Evolutionary conservation across 139 green algal species (phyloP), one percentile per base, ranked within the genome.

Genomic region (Tetraselmis striata): DNA sequence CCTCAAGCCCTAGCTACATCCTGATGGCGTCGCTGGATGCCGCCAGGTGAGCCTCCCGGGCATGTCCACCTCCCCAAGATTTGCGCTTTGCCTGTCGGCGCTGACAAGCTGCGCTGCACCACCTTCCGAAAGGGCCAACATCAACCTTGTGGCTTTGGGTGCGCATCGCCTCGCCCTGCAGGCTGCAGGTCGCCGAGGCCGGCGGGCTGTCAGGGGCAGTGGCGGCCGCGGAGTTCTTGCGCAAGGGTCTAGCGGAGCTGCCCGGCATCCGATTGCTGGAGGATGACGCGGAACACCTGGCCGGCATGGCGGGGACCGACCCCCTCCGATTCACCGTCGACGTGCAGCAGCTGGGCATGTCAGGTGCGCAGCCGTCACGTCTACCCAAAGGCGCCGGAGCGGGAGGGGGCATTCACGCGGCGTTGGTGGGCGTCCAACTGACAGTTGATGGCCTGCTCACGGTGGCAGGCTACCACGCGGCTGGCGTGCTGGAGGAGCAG

Each of bases 1-100:
- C 86, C 29, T 93, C 93, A 30, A 92, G 85, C 76, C 96, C 95
- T 2, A 96, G 88, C 86, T 98, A 98, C 86, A 59, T 98, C 27
- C 86, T 98, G 26, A 86, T 99, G 87, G 88, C 92, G 1, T 98
- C 95, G 0, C 85, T 98, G 32, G 95, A 98, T 78, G 94, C 92
- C 0, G 96, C 96, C 30, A n/a, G 45, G 45, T 67, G 18, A 67
- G 45, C 45, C 45, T 18, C 11, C 45, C 45, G 18, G n/a, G n/a
- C n/a, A n/a, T n/a, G n/a, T n/a, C n/a, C n/a, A n/a, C n/a, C n/a
- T n/a, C n/a, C n/a, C n/a, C n/a, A n/a, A n/a, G n/a, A n/a, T n/a
- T n/a, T n/a, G n/a, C n/a, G n/a, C n/a, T n/a, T n/a, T n/a, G n/a
- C n/a, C n/a, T n/a, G n/a, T n/a, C n/a, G n/a, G n/a, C n/a, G n/a